A percentile compares a stretch with the other conserved stretches of the same genome.
These are phyloP conservation scores for Brassica hybrid DNA, from an alignment of 441 rosid species.

Conservation along the genomic window DNA sequence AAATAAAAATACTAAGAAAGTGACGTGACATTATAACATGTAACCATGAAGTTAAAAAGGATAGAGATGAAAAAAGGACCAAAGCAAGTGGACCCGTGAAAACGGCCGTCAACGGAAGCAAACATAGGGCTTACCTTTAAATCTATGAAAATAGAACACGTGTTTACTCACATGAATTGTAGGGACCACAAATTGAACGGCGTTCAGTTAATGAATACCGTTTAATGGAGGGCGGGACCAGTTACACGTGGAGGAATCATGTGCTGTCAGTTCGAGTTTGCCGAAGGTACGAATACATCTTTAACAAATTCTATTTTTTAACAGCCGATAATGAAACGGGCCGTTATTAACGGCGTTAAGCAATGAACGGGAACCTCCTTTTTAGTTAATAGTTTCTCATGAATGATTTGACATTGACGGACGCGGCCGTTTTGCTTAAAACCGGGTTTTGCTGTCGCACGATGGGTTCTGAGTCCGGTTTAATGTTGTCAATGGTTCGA, in stretches of 20 bases:
- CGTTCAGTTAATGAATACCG: slow-evolving; percentile 26
- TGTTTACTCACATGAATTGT: slow-evolving; percentile 30
- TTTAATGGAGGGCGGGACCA: slow-evolving; percentile 27
- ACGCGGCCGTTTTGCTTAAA: slow-evolving; percentile 43
- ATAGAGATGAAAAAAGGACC: slow-evolving; percentile 5
- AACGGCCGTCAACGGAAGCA: slow-evolving; percentile 39
- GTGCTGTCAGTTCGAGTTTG: slow-evolving; percentile 44
- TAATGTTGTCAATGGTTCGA: neutral
- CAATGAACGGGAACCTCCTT: slow-evolving; percentile 11
- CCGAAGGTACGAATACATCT: slow-evolving; percentile 25
- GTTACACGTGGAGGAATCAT: slow-evolving; percentile 39
- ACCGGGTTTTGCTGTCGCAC: slow-evolving; percentile 32
- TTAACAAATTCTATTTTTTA: slow-evolving; percentile 5
- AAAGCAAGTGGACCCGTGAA: neutral
- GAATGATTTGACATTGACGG: slow-evolving; percentile 39
- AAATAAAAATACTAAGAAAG: slow-evolving; percentile 9
- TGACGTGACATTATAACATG: slow-evolving; percentile 34
- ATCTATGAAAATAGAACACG: slow-evolving; percentile 33
- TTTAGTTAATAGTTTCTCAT: neutral
- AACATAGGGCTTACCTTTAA: slow-evolving; percentile 26
- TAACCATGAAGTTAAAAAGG: slow-evolving; percentile 24
- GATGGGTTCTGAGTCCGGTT: slow-evolving; percentile 4
- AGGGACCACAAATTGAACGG: slow-evolving; percentile 40
- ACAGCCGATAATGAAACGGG: slow-evolving; percentile 3
- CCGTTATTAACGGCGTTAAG: slow-evolving; percentile 48